Evolutionary conservation across 83 land plant genomes (phyloP), one percentile per base, ranked within the genome.

Genomic region (Thuja plicata): DNA sequence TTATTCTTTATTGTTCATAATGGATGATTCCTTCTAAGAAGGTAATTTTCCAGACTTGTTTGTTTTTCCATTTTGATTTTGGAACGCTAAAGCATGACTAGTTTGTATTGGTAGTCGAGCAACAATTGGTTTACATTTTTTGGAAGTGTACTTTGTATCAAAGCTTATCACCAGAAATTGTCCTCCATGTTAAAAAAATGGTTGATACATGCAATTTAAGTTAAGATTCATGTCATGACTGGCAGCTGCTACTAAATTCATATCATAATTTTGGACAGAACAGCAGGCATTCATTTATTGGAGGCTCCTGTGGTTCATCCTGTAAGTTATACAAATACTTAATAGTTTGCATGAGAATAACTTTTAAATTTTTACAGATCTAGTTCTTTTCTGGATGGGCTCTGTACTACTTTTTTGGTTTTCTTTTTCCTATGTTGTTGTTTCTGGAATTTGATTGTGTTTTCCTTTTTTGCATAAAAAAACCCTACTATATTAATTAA

Each of bases 251-350:
- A 71, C 45, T 90, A 24, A 24, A 88, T 40, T 35, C 50, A 17
- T 55, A 43, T 85, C 74, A n/a, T 70, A 24, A 84, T 82, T 88
- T 55, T 90, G 92, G 97, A 91, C 95, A 96, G 96, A 91, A 88
- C 94, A 98, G 99, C 91, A 88, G 99, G 99, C 40, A 88, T 98
- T 89, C 95, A 94, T 89, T 78, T 95, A 81, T 38, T 98, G 84
- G 96, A 96, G 81, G 97, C 99, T 37, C 99, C 99, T 34, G 93
- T 94, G 17, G 92, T 96, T 46, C 99, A 97, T 88, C 99, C 99
- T 43, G 99, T 98, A 92, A 96, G 97, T 57, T 60, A 45, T 66
- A 66, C 70, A 85, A 55, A 35, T 10, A 52, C 37, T 88, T 13
- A n/a, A n/a, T 24, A 45, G 37, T 80, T 82, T 46, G 46, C 19